Percentiles rank a stretch among this genome's conserved stretches.
Conservation (phyloP, 768 basidiomycete species). For the Calocybe gangraenosa region DNA sequence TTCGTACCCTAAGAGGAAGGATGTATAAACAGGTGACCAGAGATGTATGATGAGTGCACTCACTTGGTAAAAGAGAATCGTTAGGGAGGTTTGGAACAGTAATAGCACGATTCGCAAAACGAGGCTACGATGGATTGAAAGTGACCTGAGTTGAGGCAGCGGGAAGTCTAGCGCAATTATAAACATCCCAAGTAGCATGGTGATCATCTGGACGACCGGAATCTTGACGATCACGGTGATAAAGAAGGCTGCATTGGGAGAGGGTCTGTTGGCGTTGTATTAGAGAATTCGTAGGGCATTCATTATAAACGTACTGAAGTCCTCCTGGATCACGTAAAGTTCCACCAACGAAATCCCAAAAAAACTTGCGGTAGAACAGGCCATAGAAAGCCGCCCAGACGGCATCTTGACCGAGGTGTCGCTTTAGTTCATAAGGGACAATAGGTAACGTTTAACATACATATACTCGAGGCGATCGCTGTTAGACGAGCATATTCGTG, state of each 20-base stretch:
- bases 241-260: conserved; percentile 58
- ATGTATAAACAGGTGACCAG: neutral
- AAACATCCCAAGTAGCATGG: conserved; percentile 55
- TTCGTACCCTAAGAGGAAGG: conserved; percentile 71
- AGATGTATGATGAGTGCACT: conserved; percentile 11
- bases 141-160: conserved; percentile 49
- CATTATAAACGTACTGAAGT: conserved; percentile 53
- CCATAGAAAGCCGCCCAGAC: conserved; percentile 83
- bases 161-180: conserved; percentile 74
- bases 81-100: conserved; percentile 56
- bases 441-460: conserved; percentile 41
- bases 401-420: conserved; percentile 44
- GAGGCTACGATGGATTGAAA: conserved; percentile 62
- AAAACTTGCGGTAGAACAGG: conserved; percentile 87
- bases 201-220: conserved; percentile 69
- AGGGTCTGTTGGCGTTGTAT: conserved; percentile 41
- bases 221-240: conserved; percentile 69
- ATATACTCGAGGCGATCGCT: conserved; percentile 64
- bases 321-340: conserved; percentile 76
- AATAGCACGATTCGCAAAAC: conserved; percentile 59
- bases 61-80: conserved; percentile 77
- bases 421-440: conserved; percentile 7
- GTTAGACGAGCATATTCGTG: conserved; percentile 71
- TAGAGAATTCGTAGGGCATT: neutral
- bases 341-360: conserved; percentile 92